A percentile compares a stretch with the other conserved stretches of the same genome.
phyloP scores from a whole-genome alignment of 1,284 basidiomycete species.

The Lentinus polychrous region DNA sequence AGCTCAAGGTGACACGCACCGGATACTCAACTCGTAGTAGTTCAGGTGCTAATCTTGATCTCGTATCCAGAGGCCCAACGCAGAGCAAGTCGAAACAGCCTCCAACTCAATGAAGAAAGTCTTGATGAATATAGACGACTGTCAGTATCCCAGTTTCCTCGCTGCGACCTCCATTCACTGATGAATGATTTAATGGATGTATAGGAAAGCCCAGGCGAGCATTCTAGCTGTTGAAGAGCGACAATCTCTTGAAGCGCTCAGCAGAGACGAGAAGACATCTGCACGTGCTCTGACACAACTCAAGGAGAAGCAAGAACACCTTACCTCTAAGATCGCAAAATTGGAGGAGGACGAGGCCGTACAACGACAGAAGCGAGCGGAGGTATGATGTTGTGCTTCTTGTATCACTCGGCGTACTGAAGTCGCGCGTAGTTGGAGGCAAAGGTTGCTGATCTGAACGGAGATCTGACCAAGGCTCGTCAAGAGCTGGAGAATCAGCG shows the following conservation, averaged over 20 bases:
- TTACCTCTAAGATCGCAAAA: constrained; percentile 54
- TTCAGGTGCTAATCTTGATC: background rate
- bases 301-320: constrained; percentile 60
- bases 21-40: no score
- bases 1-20: constrained; percentile 76
- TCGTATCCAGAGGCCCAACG: constrained; percentile 60
- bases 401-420: background rate
- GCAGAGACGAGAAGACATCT: constrained; percentile 78
- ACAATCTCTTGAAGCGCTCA: constrained; percentile 75
- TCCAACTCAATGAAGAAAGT: constrained; percentile 78
- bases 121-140: constrained; percentile 84
- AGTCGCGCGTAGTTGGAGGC: constrained; percentile 48
- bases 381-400: constrained; percentile 34
- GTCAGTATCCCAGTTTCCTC: no score
- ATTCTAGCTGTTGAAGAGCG: constrained; percentile 82
- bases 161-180: no score
- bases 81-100: constrained; percentile 65
- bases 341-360: constrained; percentile 54
- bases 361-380: constrained; percentile 51
- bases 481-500: constrained; percentile 73
- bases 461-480: constrained; percentile 50
- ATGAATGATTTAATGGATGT: no score
- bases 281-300: constrained; percentile 62
- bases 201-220: constrained; percentile 73
- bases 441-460: constrained; percentile 45